Evolutionary conservation across 331 rosid species (phyloP).

Genomic region (Rhamnella rubrinervis): DNA sequence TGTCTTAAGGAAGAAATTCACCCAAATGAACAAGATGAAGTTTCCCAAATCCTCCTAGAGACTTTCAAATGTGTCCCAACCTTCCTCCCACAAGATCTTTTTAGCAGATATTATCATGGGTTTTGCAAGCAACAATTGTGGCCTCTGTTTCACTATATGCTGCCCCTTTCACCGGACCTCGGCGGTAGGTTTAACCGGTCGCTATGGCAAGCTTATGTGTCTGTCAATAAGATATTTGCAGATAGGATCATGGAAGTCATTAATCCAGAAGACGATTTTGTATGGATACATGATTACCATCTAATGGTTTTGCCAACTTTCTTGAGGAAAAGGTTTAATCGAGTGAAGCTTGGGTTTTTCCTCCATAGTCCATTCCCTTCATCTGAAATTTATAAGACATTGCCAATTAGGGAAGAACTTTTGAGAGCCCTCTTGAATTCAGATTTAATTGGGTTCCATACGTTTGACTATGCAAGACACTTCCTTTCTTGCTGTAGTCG

Average conservation of each 20-base stretch:
- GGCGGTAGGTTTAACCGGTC: slow-evolving; percentile 71
- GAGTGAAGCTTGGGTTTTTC: slow-evolving; percentile 73
- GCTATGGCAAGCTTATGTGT: slow-evolving; percentile 70
- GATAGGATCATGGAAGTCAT: slow-evolving; percentile 81
- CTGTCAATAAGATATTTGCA: slow-evolving; percentile 70
- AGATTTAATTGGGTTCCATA: slow-evolving; percentile 73
- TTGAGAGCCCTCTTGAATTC: slow-evolving; percentile 67
- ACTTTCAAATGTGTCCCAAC: slow-evolving; percentile 61
- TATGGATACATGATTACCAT: slow-evolving; percentile 80
- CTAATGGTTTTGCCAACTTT: slow-evolving; percentile 76
- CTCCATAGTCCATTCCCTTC: slow-evolving; percentile 79
- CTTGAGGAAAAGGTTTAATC: slow-evolving; percentile 74
- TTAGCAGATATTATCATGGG: slow-evolving; percentile 63
- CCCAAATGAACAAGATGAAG: slow-evolving; percentile 71
- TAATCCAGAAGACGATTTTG: slow-evolving; percentile 69
- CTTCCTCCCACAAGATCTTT: slow-evolving; percentile 58
- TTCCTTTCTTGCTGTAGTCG: slow-evolving; percentile 74
- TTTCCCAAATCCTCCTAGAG: slow-evolving; percentile 56
- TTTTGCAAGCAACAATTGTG: slow-evolving; percentile 76
- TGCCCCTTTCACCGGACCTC: slow-evolving; percentile 69
- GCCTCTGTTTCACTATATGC: slow-evolving; percentile 79
- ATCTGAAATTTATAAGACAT: slow-evolving; percentile 67
- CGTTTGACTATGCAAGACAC: slow-evolving; percentile 76
- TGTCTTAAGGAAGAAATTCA: slow-evolving; percentile 62
- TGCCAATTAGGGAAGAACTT: slow-evolving; percentile 71